phyloP scores from a whole-genome alignment of 2,329 filamentous ascomycete species.

The Phialemoniopsis sp. region DNA sequence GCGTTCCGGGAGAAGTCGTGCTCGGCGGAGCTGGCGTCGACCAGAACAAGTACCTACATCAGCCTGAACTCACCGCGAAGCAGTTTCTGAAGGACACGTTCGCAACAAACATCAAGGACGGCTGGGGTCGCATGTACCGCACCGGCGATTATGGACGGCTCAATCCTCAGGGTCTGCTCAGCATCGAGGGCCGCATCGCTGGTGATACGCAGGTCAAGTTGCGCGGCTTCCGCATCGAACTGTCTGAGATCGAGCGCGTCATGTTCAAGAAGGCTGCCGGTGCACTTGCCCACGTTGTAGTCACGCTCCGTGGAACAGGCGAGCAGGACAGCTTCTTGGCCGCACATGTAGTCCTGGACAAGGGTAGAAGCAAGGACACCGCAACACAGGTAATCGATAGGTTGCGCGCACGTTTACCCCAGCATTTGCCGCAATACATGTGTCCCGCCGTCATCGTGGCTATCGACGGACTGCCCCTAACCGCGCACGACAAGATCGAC shows the following conservation, averaged over 20 bases:
- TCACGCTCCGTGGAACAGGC: conserved; percentile 6
- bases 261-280: conserved; percentile 9
- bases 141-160: conserved; percentile 29
- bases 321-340: conserved; percentile 13
- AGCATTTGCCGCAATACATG: conserved; percentile 31
- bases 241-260: not conserved
- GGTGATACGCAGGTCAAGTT: conserved; percentile 28
- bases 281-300: conserved; percentile 4
- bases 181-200: conserved; percentile 19
- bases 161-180: conserved; percentile 12
- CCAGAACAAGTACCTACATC: conserved; percentile 14
- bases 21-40: conserved; percentile 35
- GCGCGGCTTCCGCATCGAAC: conserved; percentile 23
- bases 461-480: conserved; percentile 22
- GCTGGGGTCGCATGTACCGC: conserved; percentile 19
- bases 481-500: conserved; percentile 24
- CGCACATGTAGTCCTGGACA: conserved; percentile 16
- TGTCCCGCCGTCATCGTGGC: conserved; percentile 19
- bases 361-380: not conserved
- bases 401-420: conserved; percentile 10
- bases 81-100: conserved; percentile 11
- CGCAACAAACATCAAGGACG: conserved; percentile 9
- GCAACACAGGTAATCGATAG: not conserved
- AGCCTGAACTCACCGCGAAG: conserved; percentile 9
- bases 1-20: conserved; percentile 31